These are phyloP conservation scores for Ligustrum vulgare DNA, from an alignment of 257 asterid species.

Conservation along the genomic window DNA sequence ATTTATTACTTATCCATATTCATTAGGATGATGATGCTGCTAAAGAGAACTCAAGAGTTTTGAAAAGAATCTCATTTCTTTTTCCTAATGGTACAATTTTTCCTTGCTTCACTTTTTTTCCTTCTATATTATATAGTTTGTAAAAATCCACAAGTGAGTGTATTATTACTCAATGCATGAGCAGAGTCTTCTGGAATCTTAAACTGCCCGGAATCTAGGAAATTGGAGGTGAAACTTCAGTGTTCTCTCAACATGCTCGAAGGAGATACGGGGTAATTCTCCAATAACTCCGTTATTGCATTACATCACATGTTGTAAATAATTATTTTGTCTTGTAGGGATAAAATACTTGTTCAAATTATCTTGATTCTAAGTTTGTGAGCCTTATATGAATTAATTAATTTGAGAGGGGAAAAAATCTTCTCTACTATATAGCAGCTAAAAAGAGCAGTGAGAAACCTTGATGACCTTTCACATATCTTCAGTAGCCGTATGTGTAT, in stretches of 20 bases:
- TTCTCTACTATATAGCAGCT: conserved; percentile 10
- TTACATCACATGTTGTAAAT: not conserved
- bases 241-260: conserved; percentile 93
- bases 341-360: not conserved
- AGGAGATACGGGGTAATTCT: conserved; percentile 90
- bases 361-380: not conserved
- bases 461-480: not conserved
- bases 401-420: conserved; percentile 2
- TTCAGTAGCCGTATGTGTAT: not conserved
- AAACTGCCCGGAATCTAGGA: conserved; percentile 43
- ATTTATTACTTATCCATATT: not conserved
- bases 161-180: conserved; percentile 11
- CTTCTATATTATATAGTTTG: not conserved
- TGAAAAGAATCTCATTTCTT: conserved; percentile 73
- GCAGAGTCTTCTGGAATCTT: conserved; percentile 41
- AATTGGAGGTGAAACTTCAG: conserved; percentile 58
- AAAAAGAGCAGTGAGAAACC: not conserved
- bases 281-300: not conserved
- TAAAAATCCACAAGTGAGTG: conserved; percentile 10
- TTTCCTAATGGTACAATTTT: conserved; percentile 54
- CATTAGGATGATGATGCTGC: conserved; percentile 51
- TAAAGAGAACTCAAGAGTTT: conserved; percentile 53
- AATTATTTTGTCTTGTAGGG: not conserved
- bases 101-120: conserved; percentile 4
- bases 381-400: not conserved